Conservation (phyloP, 495 filamentous ascomycete species). For the Zalerion maritima region DNA sequence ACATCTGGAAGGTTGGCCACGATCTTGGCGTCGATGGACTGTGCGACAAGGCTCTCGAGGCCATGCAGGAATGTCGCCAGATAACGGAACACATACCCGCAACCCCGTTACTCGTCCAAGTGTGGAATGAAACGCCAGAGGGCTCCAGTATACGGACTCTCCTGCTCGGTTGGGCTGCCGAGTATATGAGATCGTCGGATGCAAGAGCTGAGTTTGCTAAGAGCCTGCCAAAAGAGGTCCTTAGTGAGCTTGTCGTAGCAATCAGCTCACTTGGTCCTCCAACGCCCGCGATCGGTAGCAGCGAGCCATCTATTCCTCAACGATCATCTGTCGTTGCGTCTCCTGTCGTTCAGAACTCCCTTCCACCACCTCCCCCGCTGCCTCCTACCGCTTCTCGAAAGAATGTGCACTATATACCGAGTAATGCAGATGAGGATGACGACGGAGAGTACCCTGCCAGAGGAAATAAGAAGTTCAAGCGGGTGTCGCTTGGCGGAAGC, state of each 20-base stretch:
- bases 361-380: constrained; percentile 6
- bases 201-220: constrained; percentile 34
- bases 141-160: constrained; percentile 38
- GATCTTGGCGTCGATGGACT: constrained; percentile 36
- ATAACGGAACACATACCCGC: constrained; percentile 34
- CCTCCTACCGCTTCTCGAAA: constrained; percentile 13
- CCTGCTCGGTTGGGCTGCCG: constrained; percentile 39
- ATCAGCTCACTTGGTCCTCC: constrained; percentile 34
- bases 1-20: constrained; percentile 36
- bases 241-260: constrained; percentile 40
- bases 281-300: not conserved
- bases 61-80: constrained; percentile 34
- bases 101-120: constrained; percentile 35
- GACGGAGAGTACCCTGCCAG: constrained; percentile 11
- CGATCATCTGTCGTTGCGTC: constrained; percentile 15
- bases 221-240: constrained; percentile 37
- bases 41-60: constrained; percentile 33
- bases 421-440: constrained; percentile 14
- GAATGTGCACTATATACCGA: constrained; percentile 23
- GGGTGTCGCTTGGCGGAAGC: constrained; percentile 1
- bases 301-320: no score
- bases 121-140: constrained; percentile 39
- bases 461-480: constrained; percentile 22
- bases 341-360: constrained; percentile 13
- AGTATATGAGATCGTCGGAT: constrained; percentile 38